Percentiles rank a stretch among this genome's conserved stretches.
These are phyloP conservation scores for Eruca vesicaria DNA, from an alignment of 441 rosid genomes.

Conservation along the genomic window DNA sequence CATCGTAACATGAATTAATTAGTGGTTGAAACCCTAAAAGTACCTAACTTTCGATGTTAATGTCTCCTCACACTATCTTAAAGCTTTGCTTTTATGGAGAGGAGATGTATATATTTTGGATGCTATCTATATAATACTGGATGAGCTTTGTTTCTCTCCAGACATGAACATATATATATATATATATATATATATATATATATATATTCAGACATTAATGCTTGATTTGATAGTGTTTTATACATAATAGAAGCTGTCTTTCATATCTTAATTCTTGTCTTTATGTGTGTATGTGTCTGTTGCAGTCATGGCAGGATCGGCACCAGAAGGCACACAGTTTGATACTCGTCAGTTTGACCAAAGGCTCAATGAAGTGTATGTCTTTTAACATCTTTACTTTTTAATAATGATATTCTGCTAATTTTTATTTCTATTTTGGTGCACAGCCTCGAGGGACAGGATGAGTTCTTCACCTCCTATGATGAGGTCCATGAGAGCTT, in stretches of 20 bases:
- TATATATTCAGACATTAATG: too few species aligned
- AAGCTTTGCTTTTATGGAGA: conserved; percentile 31
- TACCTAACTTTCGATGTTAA: background rate
- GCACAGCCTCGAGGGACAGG: conserved; percentile 29
- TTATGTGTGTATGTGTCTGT: background rate
- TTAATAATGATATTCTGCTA: too few species aligned
- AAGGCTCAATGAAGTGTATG: conserved; percentile 49
- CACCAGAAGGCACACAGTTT: conserved; percentile 47
- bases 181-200: conserved; percentile 51
- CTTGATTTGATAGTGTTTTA: background rate
- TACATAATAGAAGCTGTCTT: background rate
- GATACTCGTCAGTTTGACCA: conserved; percentile 49
- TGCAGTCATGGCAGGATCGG: conserved; percentile 46
- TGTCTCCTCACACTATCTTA: too few species aligned
- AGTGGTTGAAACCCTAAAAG: background rate
- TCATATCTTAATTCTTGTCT: background rate
- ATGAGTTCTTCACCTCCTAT: conserved; percentile 34
- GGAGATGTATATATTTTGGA: conserved; percentile 24
- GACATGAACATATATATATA: conserved; percentile 43
- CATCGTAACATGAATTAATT: background rate
- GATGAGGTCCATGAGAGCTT: conserved; percentile 42
- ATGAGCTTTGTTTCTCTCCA: conserved; percentile 44
- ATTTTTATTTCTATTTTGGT: background rate
- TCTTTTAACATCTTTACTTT: background rate
- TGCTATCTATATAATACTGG: conserved; percentile 31